Base-by-base conservation (phyloP, 306 rosid genomes). In the Cucurbita ficifolia region DNA sequence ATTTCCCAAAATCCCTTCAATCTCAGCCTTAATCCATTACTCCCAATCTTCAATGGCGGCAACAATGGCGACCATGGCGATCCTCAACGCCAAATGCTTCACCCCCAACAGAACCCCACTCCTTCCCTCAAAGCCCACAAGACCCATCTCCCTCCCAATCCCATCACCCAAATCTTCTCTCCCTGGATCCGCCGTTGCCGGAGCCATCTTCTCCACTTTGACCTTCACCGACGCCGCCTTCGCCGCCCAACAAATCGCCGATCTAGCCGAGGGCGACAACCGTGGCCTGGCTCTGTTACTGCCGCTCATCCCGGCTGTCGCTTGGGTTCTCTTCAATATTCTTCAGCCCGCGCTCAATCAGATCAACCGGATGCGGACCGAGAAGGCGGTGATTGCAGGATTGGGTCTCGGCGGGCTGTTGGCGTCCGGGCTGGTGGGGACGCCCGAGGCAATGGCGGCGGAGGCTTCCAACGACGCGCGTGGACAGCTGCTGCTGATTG, bases 261-360 rank as follows among this genome's bases (percentile, higher is more conserved):
- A 86, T 43, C 67, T 88, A 16, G 97, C 97, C 0, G 97, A 83
- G 18, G 96, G 96, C 0, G 98, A 93, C 60, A 93, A 81, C 90
- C 87, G 97, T 4, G 98, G 98, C 1, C 29, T 82, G 3, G 92
- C 96, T 0, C 84, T 94, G 10, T 60, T 90, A 85, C 75, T 94
- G 7, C 97, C 97, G 6, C 18, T 90, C 24, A 45, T 87, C 46
- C 97, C 96, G 5, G 96, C 97, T 49, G 76, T 90, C n/a, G 97
- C 83, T 2, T 94, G 98, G 98, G 98, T 94, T 33, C 83, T 94
- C 10, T 94, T 82, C 84, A 94, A 94, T 88, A 94, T 94, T 65
- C 76, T 89, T 45, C 98, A 90, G 79, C 97, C 96, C 0, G 92
- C 97, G 7, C 85, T 93, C 45, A 93, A 93, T 84, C 98, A 93